Conservation (phyloP, 164 flowering plant species). For the Cinnamomum micranthum region DNA sequence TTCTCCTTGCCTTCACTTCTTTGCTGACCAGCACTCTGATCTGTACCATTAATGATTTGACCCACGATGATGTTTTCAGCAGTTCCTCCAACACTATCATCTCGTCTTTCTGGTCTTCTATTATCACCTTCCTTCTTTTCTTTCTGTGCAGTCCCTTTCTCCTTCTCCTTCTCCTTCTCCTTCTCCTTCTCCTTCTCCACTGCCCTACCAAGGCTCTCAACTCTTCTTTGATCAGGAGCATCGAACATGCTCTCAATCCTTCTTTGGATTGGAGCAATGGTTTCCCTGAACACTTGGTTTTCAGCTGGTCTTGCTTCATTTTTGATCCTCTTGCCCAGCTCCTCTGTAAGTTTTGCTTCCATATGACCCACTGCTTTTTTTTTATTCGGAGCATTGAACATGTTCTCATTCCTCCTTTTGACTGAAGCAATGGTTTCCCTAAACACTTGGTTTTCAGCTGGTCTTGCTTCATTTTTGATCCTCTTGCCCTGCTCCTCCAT, state of each 20-base stretch:
- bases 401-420: too few species aligned
- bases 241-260: neutral
- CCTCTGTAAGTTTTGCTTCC: conserved; percentile 40
- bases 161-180: conserved; percentile 12
- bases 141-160: conserved; percentile 22
- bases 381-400: too few species aligned
- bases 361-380: conserved; percentile 30
- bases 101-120: conserved; percentile 21
- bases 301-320: conserved; percentile 10
- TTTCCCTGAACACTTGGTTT: conserved; percentile 23
- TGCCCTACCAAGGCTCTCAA: conserved; percentile 29
- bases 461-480: conserved; percentile 20
- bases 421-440: conserved; percentile 22
- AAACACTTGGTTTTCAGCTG: conserved; percentile 27
- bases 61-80: neutral
- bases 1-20: conserved; percentile 29
- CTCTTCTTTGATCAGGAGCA: conserved; percentile 25
- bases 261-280: conserved; percentile 13
- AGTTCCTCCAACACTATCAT: conserved; percentile 24
- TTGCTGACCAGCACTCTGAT: conserved; percentile 9
- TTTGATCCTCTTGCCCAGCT: conserved; percentile 34
- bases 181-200: conserved; percentile 17
- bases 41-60: neutral
- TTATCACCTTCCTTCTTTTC: conserved; percentile 30
- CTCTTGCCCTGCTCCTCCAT: conserved; percentile 45